Conservation (phyloP, 2,329 filamentous ascomycete genomes). For the Thielaviopsis musarum region DNA sequence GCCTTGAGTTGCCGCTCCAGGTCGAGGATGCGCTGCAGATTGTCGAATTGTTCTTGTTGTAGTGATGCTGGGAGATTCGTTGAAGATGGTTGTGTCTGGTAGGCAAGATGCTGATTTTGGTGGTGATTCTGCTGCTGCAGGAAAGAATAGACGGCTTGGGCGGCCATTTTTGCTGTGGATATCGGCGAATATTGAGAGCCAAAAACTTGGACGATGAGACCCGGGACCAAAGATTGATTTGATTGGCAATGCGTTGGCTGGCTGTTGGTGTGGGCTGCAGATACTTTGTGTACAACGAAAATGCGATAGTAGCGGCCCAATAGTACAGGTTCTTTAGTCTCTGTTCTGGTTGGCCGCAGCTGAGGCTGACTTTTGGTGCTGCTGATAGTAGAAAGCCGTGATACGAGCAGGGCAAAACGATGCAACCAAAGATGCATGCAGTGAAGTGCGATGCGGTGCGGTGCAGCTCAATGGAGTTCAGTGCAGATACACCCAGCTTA, state of each 20-base stretch:
- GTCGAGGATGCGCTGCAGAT: slow-evolving; percentile 5
- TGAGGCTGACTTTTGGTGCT: background rate
- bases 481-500: background rate
- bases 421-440: background rate
- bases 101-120: background rate
- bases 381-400: background rate
- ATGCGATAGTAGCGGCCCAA: background rate
- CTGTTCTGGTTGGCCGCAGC: background rate
- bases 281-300: background rate
- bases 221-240: background rate
- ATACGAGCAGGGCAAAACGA: background rate
- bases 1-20: slow-evolving; percentile 7
- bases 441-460: background rate
- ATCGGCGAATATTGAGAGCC: background rate
- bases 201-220: background rate
- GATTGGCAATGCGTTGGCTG: background rate
- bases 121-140: background rate
- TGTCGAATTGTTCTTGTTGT: background rate
- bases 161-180: background rate
- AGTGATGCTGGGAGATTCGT: background rate
- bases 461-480: background rate
- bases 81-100: background rate
- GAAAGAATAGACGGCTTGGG: background rate
- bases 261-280: background rate
- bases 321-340: background rate